Conservation (phyloP, 352 stramenopile species). For the Phytopythium vexans region DNA sequence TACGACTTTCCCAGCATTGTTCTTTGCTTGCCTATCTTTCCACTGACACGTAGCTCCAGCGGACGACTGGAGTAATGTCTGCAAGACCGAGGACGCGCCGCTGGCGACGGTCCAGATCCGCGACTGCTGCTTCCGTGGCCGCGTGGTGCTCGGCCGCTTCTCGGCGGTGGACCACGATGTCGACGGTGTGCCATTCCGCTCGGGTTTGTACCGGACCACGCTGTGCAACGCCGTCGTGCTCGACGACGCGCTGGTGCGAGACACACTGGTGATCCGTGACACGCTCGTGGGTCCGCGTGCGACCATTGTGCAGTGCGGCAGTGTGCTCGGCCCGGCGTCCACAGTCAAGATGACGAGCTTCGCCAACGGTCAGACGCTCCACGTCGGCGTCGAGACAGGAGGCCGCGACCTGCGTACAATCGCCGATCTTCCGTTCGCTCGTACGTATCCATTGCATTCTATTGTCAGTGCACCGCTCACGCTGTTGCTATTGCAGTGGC, state of each 20-base stretch:
- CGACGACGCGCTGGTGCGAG: conserved; percentile 70
- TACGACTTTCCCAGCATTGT: conserved; percentile 12
- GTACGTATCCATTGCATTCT: conserved; percentile 17
- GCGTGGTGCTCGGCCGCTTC: conserved; percentile 61
- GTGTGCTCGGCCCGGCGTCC: conserved; percentile 18
- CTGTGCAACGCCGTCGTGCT: conserved; percentile 60
- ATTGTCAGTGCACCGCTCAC: neutral
- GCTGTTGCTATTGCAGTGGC: conserved; percentile 20
- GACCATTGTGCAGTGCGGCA: conserved; percentile 64
- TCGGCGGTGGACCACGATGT: conserved; percentile 29
- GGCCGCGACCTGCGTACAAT: conserved; percentile 68
- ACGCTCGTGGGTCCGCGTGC: conserved; percentile 46
- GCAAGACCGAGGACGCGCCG: conserved; percentile 27
- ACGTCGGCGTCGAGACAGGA: conserved; percentile 82
- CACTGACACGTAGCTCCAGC: conserved; percentile 22
- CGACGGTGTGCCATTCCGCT: conserved; percentile 49
- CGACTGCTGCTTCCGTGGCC: conserved; percentile 66
- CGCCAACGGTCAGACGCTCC: conserved; percentile 59
- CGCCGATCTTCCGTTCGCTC: conserved; percentile 64
- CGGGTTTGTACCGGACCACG: conserved; percentile 66
- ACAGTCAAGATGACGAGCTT: conserved; percentile 9
- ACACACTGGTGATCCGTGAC: conserved; percentile 53
- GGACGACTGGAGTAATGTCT: conserved; percentile 55
- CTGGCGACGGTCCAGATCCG: conserved; percentile 42
- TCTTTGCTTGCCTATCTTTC: neutral